A percentile compares a stretch with the other conserved stretches of the same genome.
Evolutionary conservation across 176 grass and related monocot genomes (phyloP).

Genomic region (Phyllostachys edulis): DNA sequence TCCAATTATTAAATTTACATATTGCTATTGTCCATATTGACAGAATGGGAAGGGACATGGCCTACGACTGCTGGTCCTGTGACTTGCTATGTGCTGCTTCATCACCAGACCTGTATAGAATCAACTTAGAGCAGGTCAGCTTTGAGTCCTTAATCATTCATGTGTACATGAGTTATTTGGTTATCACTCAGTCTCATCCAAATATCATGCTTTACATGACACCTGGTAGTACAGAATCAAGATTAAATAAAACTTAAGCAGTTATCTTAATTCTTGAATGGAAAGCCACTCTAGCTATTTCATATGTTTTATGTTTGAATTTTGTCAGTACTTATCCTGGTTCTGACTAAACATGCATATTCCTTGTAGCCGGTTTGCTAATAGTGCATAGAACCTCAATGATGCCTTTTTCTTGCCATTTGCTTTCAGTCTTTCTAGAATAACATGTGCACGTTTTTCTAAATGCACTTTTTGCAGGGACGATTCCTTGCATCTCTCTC

Average conservation of each 20-base stretch:
- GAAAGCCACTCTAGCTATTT: background rate
- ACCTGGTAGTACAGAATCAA: conserved; percentile 9
- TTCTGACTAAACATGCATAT: background rate
- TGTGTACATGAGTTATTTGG: conserved; percentile 3
- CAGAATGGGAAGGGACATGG: conserved; percentile 97
- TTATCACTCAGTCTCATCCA: background rate
- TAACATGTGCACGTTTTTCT: conserved; percentile 7
- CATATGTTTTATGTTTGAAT: background rate
- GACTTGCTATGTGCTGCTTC: conserved; percentile 93
- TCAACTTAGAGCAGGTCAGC: conserved; percentile 80
- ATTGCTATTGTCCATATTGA: conserved; percentile 17
- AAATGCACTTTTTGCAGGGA: conserved; percentile 55
- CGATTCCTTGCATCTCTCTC: conserved; percentile 78
- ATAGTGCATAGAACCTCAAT: background rate
- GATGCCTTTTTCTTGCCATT: conserved; percentile 5
- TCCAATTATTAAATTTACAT: background rate
- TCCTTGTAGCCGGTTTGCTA: background rate
- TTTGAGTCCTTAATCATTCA: conserved; percentile 25
- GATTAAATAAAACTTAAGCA: background rate
- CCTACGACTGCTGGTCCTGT: conserved; percentile 93
- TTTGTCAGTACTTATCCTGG: background rate
- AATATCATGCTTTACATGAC: conserved; percentile 1
- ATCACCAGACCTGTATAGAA: conserved; percentile 88
- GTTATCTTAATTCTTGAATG: conserved; percentile 8
- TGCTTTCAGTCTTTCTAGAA: conserved; percentile 15